A percentile compares a stretch with the other conserved stretches of the same genome.
These are phyloP conservation scores for Ploettnerulaceae sp. DNA, from an alignment of 2,329 filamentous ascomycete species.

Conservation along the genomic window DNA sequence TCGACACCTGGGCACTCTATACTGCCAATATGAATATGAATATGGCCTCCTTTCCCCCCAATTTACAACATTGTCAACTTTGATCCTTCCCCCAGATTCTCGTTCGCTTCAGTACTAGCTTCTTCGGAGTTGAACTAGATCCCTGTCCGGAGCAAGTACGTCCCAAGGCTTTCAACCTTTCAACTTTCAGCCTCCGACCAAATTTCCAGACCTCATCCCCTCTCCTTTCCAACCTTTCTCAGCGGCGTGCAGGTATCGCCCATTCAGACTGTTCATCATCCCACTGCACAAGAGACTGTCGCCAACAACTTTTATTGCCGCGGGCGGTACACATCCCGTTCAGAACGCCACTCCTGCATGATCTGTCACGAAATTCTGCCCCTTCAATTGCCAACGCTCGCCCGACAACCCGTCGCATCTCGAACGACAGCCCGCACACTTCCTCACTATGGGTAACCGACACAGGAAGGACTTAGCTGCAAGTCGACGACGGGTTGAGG, in stretches of 20 bases:
- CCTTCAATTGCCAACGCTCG: slow-evolving; percentile 30
- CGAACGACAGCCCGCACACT: slow-evolving; percentile 27
- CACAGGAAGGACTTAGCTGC: slow-evolving; percentile 63
- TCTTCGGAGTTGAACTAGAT: slow-evolving; percentile 8
- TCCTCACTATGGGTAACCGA: slow-evolving; percentile 44
- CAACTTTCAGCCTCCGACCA: slow-evolving; percentile 26
- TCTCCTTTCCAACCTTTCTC: slow-evolving; percentile 23
- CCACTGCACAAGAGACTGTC: slow-evolving; percentile 18
- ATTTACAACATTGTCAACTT: not conserved
- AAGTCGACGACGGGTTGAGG: slow-evolving; percentile 62
- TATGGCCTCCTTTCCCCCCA: not conserved
- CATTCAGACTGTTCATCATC: slow-evolving; percentile 25
- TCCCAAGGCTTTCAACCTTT: slow-evolving; percentile 18
- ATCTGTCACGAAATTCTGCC: slow-evolving; percentile 32
- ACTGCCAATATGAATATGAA: no score
- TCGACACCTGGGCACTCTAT: no score
- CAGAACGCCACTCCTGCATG: slow-evolving; percentile 32
- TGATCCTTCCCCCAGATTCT: slow-evolving; percentile 16
- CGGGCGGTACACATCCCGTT: slow-evolving; percentile 33
- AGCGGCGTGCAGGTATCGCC: slow-evolving; percentile 32
- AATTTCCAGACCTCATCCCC: slow-evolving; percentile 20
- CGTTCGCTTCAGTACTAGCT: slow-evolving; percentile 11
- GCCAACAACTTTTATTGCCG: slow-evolving; percentile 30
- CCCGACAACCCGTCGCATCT: slow-evolving; percentile 33
- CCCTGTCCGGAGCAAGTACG: slow-evolving; percentile 20